These are phyloP conservation scores for Bremia lactucae DNA, from an alignment of 352 stramenopile species.

Conservation along the genomic window DNA sequence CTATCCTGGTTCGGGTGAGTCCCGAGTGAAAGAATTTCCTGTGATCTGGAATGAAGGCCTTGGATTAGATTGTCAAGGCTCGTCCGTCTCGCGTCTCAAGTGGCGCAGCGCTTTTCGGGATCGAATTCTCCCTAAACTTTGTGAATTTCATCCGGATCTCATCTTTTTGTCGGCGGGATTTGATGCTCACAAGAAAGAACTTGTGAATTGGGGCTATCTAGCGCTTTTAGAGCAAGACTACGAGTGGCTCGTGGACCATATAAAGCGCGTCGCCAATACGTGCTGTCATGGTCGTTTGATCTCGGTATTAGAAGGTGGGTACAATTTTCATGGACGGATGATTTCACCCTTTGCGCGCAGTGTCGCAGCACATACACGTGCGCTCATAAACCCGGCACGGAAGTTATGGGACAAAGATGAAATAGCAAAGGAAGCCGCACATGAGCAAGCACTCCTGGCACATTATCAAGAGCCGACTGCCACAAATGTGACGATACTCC, in stretches of 20 bases:
- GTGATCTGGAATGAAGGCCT: constrained; percentile 65
- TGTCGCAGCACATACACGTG: constrained; percentile 56
- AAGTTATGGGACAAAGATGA: constrained; percentile 36
- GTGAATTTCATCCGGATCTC: constrained; percentile 55
- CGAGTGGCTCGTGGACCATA: constrained; percentile 64
- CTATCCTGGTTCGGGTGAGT: constrained; percentile 65
- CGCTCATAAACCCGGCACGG: constrained; percentile 37
- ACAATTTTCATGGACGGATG: constrained; percentile 80
- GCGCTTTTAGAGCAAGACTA: constrained; percentile 76
- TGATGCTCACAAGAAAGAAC: constrained; percentile 70
- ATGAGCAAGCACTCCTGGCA: constrained; percentile 39
- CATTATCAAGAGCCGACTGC: constrained; percentile 27
- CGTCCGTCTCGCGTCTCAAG: constrained; percentile 50
- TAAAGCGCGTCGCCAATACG: constrained; percentile 66
- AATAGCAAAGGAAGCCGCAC: constrained; percentile 36
- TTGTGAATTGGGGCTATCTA: constrained; percentile 73
- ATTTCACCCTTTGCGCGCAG: constrained; percentile 72
- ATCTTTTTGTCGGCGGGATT: constrained; percentile 80
- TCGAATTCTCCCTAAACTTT: constrained; percentile 42
- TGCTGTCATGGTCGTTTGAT: constrained; percentile 66
- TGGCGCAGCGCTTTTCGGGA: constrained; percentile 72
- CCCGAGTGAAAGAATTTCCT: constrained; percentile 24
- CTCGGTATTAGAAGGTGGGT: constrained; percentile 79
- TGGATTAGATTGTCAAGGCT: constrained; percentile 34
- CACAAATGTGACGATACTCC: constrained; percentile 12